Evolutionary conservation across 2,329 filamentous ascomycete species (phyloP).

Genomic region (Xylariaceae sp.): DNA sequence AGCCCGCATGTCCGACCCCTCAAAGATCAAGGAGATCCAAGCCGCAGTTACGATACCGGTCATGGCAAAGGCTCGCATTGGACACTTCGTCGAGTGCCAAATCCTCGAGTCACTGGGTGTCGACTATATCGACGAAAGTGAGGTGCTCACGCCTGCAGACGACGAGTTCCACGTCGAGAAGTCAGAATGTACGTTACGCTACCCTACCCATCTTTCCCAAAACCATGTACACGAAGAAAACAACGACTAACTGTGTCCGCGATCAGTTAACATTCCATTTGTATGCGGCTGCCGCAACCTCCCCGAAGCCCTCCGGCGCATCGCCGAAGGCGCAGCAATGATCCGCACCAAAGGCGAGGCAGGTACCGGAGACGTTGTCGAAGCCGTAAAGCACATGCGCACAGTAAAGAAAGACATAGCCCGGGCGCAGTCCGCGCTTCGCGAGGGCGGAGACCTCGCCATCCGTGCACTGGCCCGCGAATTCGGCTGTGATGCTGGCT

Average conservation of each 20-base stretch:
- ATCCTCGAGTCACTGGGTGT: slow-evolving; percentile 93
- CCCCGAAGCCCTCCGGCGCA: slow-evolving; percentile 85
- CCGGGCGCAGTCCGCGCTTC: slow-evolving; percentile 72
- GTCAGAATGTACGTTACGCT: slow-evolving; percentile 48
- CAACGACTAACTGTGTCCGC: background rate
- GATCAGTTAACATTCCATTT: slow-evolving; percentile 69
- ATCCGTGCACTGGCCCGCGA: slow-evolving; percentile 75
- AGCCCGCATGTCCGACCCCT: slow-evolving; percentile 92
- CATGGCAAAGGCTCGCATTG: slow-evolving; percentile 98
- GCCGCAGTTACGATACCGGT: slow-evolving; percentile 92
- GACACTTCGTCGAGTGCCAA: slow-evolving; percentile 97
- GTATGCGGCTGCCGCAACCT: slow-evolving; percentile 96
- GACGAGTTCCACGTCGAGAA: slow-evolving; percentile 91
- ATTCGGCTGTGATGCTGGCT: slow-evolving; percentile 71
- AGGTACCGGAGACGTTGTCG: slow-evolving; percentile 93
- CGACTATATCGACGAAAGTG: slow-evolving; percentile 97
- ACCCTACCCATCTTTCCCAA: background rate
- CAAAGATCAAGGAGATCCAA: slow-evolving; percentile 95
- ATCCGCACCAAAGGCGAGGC: slow-evolving; percentile 98
- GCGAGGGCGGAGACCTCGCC: slow-evolving; percentile 48
- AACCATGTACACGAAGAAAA: background rate
- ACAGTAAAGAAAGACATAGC: slow-evolving; percentile 82
- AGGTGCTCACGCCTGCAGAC: slow-evolving; percentile 95
- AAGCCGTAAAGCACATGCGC: slow-evolving; percentile 95
- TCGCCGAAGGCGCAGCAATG: slow-evolving; percentile 95